These are phyloP conservation scores for Helicostylum pulchrum DNA, from an alignment of 192 early-diverging fungal genomes.

Conservation along the genomic window DNA sequence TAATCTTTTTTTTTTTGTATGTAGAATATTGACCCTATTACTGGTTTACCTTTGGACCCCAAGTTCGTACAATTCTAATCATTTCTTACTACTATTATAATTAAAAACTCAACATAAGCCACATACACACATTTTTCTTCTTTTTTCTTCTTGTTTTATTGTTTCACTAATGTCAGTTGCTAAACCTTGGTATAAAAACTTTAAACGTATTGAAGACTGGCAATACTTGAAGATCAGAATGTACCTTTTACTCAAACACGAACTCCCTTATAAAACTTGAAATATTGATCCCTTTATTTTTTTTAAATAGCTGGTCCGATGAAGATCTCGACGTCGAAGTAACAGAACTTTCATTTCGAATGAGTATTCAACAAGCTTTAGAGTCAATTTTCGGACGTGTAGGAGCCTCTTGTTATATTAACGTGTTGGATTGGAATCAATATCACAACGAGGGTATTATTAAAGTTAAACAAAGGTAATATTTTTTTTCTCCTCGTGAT, in stretches of 20 bases:
- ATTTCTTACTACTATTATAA: too few species aligned
- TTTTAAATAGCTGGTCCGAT: constrained; percentile 17
- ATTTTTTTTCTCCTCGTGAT: not conserved
- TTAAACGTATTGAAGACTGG: constrained; percentile 10
- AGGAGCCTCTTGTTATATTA: constrained; percentile 23
- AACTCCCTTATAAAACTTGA: not conserved
- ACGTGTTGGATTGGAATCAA: constrained; percentile 36
- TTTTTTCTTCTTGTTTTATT: not conserved
- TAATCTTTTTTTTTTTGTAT: not conserved
- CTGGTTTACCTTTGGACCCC: constrained; percentile 54
- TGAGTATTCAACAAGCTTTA: constrained; percentile 28
- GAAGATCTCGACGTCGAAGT: constrained; percentile 7
- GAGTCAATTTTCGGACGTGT: constrained; percentile 22
- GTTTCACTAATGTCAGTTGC: constrained; percentile 1
- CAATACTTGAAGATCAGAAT: constrained; percentile 19
- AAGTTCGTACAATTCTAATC: constrained; percentile 40
- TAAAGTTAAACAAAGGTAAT: constrained; percentile 30
- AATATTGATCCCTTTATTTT: not conserved
- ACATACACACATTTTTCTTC: not conserved
- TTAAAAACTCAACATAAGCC: too few species aligned
- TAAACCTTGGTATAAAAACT: constrained; percentile 1
- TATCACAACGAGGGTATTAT: constrained; percentile 24
- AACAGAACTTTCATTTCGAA: constrained; percentile 28
- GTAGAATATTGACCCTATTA: constrained; percentile 54
- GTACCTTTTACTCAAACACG: not conserved